Conservation (phyloP, 495 filamentous ascomycete genomes). For the Lasiosphaeris hirsuta region DNA sequence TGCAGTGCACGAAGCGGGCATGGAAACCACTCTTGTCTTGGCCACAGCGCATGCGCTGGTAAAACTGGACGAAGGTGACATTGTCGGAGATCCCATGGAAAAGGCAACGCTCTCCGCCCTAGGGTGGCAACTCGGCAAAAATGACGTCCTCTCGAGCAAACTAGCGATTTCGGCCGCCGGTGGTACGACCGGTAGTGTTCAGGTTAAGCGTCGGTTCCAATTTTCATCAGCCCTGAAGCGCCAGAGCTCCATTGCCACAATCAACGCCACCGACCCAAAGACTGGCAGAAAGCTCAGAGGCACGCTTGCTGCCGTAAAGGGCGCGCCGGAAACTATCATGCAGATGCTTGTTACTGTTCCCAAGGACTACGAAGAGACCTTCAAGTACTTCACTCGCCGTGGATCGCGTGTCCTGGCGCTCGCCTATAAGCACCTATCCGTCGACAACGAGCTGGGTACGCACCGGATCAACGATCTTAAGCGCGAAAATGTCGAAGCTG, state of each 20-base stretch:
- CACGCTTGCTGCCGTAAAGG: slow-evolving; percentile 94
- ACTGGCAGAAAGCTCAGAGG: slow-evolving; percentile 68
- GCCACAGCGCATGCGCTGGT: slow-evolving; percentile 95
- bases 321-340: slow-evolving; percentile 92
- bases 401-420: slow-evolving; percentile 91
- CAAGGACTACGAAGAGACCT: slow-evolving; percentile 93
- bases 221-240: slow-evolving; percentile 96
- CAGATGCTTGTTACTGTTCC: slow-evolving; percentile 84
- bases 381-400: slow-evolving; percentile 94
- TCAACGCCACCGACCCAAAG: slow-evolving; percentile 62
- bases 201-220: slow-evolving; percentile 94
- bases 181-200: slow-evolving; percentile 58
- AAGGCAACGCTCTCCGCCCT: slow-evolving; percentile 88
- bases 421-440: slow-evolving; percentile 84
- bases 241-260: slow-evolving; percentile 87
- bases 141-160: slow-evolving; percentile 72
- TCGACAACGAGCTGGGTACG: slow-evolving; percentile 74
- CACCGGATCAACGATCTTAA: slow-evolving; percentile 86
- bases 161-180: slow-evolving; percentile 39
- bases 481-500: slow-evolving; percentile 85
- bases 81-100: slow-evolving; percentile 98
- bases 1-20: slow-evolving; percentile 58
- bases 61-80: slow-evolving; percentile 92
- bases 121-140: slow-evolving; percentile 85
- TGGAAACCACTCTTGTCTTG: slow-evolving; percentile 87